Evolutionary conservation across 2,329 filamentous ascomycete genomes (phyloP).

Genomic region (Verticillium zaregamsianum): DNA sequence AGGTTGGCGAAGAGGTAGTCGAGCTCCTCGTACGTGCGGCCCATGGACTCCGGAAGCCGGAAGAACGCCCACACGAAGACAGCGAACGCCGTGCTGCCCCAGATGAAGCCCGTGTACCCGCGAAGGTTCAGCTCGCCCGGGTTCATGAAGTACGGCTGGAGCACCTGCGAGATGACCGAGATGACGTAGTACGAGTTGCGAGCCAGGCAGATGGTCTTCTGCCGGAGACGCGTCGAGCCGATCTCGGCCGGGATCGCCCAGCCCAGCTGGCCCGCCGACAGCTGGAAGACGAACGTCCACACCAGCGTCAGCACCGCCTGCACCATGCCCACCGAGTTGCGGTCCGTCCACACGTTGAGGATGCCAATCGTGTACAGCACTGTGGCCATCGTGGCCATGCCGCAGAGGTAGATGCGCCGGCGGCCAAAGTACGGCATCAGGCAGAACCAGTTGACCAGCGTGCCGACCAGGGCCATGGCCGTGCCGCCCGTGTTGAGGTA

Average conservation of each 20-base stretch:
- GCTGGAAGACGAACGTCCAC: conserved; percentile 9
- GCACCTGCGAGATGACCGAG: conserved; percentile 16
- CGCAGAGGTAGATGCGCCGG: conserved; percentile 37
- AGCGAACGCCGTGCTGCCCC: conserved; percentile 10
- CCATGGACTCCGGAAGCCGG: conserved; percentile 19
- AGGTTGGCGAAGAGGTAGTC: conserved; percentile 12
- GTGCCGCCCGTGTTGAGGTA: conserved; percentile 34
- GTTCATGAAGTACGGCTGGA: conserved; percentile 31
- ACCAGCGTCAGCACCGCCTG: conserved; percentile 24
- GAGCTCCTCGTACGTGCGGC: conserved; percentile 17
- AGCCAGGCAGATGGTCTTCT: conserved; percentile 27
- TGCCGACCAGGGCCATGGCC: conserved; percentile 37
- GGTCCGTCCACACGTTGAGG: conserved; percentile 27
- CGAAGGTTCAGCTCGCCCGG: conserved; percentile 30
- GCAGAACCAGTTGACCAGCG: conserved; percentile 36
- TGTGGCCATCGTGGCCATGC: conserved; percentile 34
- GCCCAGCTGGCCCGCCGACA: conserved; percentile 13
- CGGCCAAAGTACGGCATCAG: conserved; percentile 34
- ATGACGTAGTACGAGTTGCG: conserved; percentile 17
- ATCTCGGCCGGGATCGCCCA: conserved; percentile 23
- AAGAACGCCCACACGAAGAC: conserved; percentile 17
- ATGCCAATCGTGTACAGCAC: conserved; percentile 37
- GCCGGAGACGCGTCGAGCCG: conserved; percentile 23
- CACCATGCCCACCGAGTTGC: conserved; percentile 27
- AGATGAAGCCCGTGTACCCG: conserved; percentile 26